Base-by-base conservation (phyloP, 2,329 filamentous ascomycete species). In the Exophiala phaeomuriformis region DNA sequence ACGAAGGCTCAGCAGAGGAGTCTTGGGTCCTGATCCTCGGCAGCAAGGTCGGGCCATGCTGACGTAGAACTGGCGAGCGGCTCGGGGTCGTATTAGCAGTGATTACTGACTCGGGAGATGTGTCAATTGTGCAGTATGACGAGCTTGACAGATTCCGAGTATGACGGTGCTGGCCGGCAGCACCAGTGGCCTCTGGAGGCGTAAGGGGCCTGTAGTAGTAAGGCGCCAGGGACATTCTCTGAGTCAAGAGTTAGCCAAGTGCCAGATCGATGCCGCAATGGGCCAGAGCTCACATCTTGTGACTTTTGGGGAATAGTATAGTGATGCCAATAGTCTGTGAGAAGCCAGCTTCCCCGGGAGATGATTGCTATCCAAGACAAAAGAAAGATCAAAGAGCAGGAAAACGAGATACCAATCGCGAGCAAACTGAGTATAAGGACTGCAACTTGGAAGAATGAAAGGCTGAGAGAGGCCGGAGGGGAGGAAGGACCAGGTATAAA, bases 1-100 rank as follows among this genome's bases (percentile, higher is more conserved):
- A 33, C 9, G 27, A 49, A 43, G 54, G 40, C 45, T 59, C 57
- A 9, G 40, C 28, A 27, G 51, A 50, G 33, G 91, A 86, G 71
- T 95, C 89, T 71, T 93, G 89, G 39, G 81, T 81, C 57, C 89
- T 81, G 72, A 94, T 90, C 77, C 90, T 93, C 65, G 89, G 89
- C 32, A 95, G 77, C 55, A 95, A 75, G 46, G 88, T 75, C 48
- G 88, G 88, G 19, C 72, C 74, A 49, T 88, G 88, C 71, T 90
- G 85, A 57, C 88, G 85, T 57, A 84, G 80, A 63, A 90, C 80
- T 56, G 88, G 86, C 33, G 86, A 86, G 59, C 79, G 77, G 49
- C 78, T 79, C 49, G 87, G 86, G 8, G 86, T 90, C 49, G 83
- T 85, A 63, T 81, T 76, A 61, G 79, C 76, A 19, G 84, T 86